A percentile compares a stretch with the other conserved stretches of the same genome.
Conservation (phyloP, 2,329 filamentous ascomycete species). For the Aspergillus glaucus region DNA sequence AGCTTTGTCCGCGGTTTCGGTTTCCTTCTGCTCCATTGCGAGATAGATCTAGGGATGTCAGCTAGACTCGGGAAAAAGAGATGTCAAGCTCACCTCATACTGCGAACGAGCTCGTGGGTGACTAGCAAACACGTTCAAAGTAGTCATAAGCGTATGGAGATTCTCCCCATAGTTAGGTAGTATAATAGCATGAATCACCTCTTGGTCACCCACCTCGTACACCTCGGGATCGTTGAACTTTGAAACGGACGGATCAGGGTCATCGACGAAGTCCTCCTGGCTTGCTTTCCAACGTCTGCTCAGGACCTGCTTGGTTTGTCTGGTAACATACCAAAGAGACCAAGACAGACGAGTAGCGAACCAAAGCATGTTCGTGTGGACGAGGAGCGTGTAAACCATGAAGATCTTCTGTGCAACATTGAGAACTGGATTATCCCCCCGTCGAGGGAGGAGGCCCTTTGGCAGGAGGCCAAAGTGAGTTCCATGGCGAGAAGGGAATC, state of each 20-base stretch:
- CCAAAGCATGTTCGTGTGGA: constrained; percentile 58
- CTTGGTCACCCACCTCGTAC: constrained; percentile 42
- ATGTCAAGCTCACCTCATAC: constrained; percentile 57
- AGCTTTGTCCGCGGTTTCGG: constrained; percentile 56
- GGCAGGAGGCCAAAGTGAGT: constrained; percentile 6
- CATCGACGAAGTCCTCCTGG: constrained; percentile 5
- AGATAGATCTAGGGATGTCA: constrained; percentile 55
- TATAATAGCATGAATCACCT: constrained; percentile 59
- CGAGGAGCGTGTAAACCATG: constrained; percentile 59
- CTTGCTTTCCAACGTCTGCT: constrained; percentile 8
- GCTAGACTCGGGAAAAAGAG: background rate
- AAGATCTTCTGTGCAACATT: constrained; percentile 39
- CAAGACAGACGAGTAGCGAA: constrained; percentile 48
- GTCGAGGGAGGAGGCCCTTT: constrained; percentile 1
- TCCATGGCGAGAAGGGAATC: constrained; percentile 12
- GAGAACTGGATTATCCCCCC: constrained; percentile 5
- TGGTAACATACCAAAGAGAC: constrained; percentile 41
- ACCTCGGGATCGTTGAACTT: constrained; percentile 48
- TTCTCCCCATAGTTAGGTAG: constrained; percentile 72
- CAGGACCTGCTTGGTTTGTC: constrained; percentile 14
- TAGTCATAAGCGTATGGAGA: constrained; percentile 60
- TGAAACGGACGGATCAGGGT: constrained; percentile 5
- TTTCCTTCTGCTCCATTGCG: constrained; percentile 66
- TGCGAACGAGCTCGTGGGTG: constrained; percentile 57
- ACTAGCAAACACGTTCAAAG: constrained; percentile 61